Conservation (phyloP, 139 green algal species). For the Chlamydomonas urium region DNA sequence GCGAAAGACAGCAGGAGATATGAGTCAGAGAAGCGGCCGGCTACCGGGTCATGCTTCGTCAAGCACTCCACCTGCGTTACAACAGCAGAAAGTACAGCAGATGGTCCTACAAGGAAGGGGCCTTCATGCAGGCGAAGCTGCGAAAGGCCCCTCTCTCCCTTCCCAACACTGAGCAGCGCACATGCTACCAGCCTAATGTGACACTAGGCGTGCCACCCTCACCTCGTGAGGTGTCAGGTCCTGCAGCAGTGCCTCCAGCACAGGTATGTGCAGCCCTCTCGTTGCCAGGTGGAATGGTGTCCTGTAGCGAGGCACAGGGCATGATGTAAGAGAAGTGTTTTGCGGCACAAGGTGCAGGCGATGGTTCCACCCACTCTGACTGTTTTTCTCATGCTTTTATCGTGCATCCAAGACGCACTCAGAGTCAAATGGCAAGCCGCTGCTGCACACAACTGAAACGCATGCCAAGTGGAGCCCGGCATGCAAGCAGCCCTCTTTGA, state of each 20-base stretch:
- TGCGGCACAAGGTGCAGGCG: background rate
- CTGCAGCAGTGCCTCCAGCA: constrained; percentile 26
- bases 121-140: background rate
- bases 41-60: no score
- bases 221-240: background rate
- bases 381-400: no score
- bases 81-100: no score
- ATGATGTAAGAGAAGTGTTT: background rate
- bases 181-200: background rate
- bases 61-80: no score
- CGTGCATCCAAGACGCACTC: no score
- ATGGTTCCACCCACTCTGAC: no score
- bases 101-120: no score
- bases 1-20: background rate
- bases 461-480: background rate
- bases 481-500: background rate
- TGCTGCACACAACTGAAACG: background rate
- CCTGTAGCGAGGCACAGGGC: constrained; percentile 17
- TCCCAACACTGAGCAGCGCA: background rate
- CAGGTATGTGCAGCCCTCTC: constrained; percentile 19
- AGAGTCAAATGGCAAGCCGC: background rate
- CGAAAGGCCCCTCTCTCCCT: background rate
- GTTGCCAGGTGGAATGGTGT: constrained; percentile 46
- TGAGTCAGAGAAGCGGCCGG: background rate
- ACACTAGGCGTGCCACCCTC: background rate